Percentiles rank a stretch among this genome's conserved stretches.
phyloP scores from a whole-genome alignment of 371 early-diverging fungal species.

The Modicella reniformis region DNA sequence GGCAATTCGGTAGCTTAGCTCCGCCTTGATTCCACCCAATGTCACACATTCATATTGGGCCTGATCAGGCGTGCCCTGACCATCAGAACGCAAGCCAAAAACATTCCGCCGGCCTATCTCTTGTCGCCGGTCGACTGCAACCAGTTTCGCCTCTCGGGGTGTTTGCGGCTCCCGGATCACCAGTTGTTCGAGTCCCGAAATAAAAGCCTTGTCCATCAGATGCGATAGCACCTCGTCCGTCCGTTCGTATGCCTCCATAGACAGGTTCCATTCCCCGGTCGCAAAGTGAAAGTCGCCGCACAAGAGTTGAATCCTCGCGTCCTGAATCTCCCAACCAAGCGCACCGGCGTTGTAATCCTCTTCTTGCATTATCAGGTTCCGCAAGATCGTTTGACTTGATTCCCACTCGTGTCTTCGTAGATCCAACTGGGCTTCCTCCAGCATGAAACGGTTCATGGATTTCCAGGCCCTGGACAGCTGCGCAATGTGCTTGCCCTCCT shows the following conservation, averaged over 20 bases:
- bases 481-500: slow-evolving; percentile 67
- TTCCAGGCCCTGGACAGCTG: slow-evolving; percentile 59
- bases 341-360: slow-evolving; percentile 15
- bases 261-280: slow-evolving; percentile 52
- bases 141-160: slow-evolving; percentile 53
- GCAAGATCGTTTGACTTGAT: slow-evolving; percentile 54
- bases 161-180: slow-evolving; percentile 56
- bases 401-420: slow-evolving; percentile 60
- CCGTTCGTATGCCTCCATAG: slow-evolving; percentile 57
- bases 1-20: slow-evolving; percentile 41
- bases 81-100: not conserved
- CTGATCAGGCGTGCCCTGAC: slow-evolving; percentile 26
- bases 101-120: not conserved
- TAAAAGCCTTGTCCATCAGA: slow-evolving; percentile 59
- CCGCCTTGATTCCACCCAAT: slow-evolving; percentile 53
- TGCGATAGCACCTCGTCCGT: slow-evolving; percentile 59
- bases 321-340: slow-evolving; percentile 36
- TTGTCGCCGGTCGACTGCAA: slow-evolving; percentile 6
- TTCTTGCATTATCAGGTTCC: slow-evolving; percentile 27
- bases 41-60: slow-evolving; percentile 46
- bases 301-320: slow-evolving; percentile 52
- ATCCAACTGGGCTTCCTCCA: slow-evolving; percentile 65
- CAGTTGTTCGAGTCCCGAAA: slow-evolving; percentile 60
- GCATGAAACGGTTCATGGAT: slow-evolving; percentile 57
- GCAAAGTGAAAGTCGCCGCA: slow-evolving; percentile 60